Evolutionary conservation across 23 red algal genomes (phyloP), one percentile per base, ranked within the genome.

Genomic region (Agarophyton chilense): DNA sequence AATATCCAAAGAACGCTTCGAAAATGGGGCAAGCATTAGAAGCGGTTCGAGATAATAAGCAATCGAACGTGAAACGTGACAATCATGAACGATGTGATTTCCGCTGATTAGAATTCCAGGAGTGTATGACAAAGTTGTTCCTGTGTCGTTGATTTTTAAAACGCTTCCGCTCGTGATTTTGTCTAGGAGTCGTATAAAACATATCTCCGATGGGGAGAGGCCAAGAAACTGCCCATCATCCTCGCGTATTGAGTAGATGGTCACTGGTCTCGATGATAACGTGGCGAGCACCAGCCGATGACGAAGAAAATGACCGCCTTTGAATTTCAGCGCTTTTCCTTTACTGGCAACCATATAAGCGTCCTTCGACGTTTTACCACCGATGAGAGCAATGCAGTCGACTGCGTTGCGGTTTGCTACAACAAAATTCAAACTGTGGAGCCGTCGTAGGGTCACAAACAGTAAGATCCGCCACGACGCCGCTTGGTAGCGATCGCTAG

Each of bases 171-270:
- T 90, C 2, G 95, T 98, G 42, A 98, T 57, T 66, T 91, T 86
- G 89, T 98, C 95, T 14, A 98, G 66, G 1, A 98, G 90, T 25
- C 95, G 85, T 16, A 98, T 79, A 43, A 98, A 86, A 42, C 90
- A 94, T 54, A 98, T 86, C 56, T 98, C 95, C 24, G 79, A 35
- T 39, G 67, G 71, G 1, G 82, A 77, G 18, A 98, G 90, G 10
- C 93, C 93, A 25, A 76, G 87, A 34, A 81, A 74, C 21, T 78
- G 36, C 16, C 60, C 47, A 52, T 66, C 62, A 21, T 68, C 70
- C 31, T 57, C 67, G 42, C 93, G 86, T 49, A 95, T 95, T 19
- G 39, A 28, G 21, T 62, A 26, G 3, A 95, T 36, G 32, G 28
- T 12, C 35, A 95, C 52, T 60, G 93, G 51, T 26, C 70, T 60